These are phyloP conservation scores for Luffa aegyptiaca DNA, from an alignment of 306 rosid species.

Conservation along the genomic window DNA sequence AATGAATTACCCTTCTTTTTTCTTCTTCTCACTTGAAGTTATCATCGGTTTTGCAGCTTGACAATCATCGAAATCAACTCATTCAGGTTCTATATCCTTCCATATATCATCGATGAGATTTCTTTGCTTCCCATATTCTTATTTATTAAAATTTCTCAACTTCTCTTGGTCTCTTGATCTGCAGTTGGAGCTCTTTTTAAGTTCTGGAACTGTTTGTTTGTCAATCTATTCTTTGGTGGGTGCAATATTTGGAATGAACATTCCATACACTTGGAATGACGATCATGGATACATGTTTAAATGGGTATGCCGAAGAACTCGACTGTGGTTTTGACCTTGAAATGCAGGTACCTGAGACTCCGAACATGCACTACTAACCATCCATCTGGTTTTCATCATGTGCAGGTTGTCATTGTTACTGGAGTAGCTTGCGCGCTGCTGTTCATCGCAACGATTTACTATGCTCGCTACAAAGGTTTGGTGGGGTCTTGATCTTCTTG, in stretches of 20 bases:
- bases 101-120: not conserved
- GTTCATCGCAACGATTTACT: slow-evolving; percentile 26
- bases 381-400: not conserved
- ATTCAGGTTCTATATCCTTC: slow-evolving; percentile 48
- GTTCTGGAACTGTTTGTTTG: slow-evolving; percentile 44
- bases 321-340: not conserved
- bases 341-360: not conserved
- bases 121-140: not conserved
- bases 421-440: slow-evolving; percentile 17
- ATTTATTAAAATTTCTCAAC: not conserved
- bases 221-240: slow-evolving; percentile 46
- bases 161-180: slow-evolving; percentile 6
- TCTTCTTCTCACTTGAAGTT: not conserved
- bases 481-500: slow-evolving; percentile 39
- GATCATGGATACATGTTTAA: slow-evolving; percentile 47
- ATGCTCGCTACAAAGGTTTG: slow-evolving; percentile 62
- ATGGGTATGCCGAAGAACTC: slow-evolving; percentile 45
- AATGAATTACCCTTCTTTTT: not conserved
- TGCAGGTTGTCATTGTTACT: slow-evolving; percentile 42
- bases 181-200: slow-evolving; percentile 75
- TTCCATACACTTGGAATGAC: slow-evolving; percentile 44
- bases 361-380: not conserved
- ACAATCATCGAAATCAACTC: slow-evolving; percentile 57
- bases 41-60: slow-evolving; percentile 41
- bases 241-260: slow-evolving; percentile 62